phyloP scores from a whole-genome alignment of 768 basidiomycete genomes.

The Leccinum subtestaceum region DNA sequence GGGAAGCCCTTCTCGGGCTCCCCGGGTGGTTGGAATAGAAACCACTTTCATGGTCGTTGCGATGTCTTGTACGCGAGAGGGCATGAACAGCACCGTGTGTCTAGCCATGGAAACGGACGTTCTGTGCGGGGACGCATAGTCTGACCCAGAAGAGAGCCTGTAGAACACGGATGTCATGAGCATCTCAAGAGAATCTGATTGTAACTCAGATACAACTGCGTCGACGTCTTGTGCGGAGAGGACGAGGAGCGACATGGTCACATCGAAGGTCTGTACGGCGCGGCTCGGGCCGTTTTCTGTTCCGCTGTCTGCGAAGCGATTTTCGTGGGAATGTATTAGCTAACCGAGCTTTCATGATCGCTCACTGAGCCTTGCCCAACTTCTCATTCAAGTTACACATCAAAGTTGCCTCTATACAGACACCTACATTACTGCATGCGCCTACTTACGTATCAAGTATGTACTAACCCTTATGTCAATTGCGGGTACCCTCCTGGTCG shows the following conservation, averaged over 20 bases:
- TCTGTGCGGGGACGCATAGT: conserved; percentile 50
- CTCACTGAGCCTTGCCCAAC: too few relatives aligned
- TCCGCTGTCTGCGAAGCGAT: too few relatives aligned
- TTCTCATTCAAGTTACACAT: too few relatives aligned
- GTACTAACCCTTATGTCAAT: neutral
- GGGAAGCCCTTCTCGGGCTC: conserved; percentile 58
- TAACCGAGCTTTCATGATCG: too few relatives aligned
- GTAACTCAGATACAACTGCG: conserved; percentile 42
- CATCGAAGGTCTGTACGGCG: neutral
- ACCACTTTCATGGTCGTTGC: conserved; percentile 81
- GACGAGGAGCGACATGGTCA: conserved; percentile 50
- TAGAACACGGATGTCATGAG: conserved; percentile 61
- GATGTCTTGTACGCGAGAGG: conserved; percentile 52
- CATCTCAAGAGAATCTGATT: conserved; percentile 43
- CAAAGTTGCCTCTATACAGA: too few relatives aligned
- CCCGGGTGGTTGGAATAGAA: conserved; percentile 53
- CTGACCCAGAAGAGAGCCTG: conserved; percentile 38
- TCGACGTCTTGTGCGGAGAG: conserved; percentile 62
- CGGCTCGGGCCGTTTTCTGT: neutral
- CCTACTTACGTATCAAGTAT: neutral
- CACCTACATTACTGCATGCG: too few relatives aligned
- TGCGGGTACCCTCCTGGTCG: neutral
- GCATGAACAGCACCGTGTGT: conserved; percentile 81
- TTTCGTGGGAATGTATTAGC: too few relatives aligned
- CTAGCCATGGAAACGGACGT: conserved; percentile 48